Percentiles rank a stretch among this genome's conserved stretches.
Evolutionary conservation across 345 rosid species (phyloP).

Genomic region (Noccaea caerulescens): DNA sequence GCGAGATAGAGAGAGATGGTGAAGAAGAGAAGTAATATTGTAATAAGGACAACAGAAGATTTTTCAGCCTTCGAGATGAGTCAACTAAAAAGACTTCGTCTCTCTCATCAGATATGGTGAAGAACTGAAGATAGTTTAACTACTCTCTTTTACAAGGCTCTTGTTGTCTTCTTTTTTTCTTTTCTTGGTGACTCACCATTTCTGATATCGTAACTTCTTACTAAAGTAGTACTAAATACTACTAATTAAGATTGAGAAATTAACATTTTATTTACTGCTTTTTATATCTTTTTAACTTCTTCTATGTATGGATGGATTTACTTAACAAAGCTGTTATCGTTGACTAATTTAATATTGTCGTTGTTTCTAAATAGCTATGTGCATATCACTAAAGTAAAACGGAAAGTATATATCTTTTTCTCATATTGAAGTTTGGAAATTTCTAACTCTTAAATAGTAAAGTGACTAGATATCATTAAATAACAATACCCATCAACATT

Average conservation of each 20-base stretch:
- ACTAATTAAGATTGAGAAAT: background rate
- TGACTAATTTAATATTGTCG: too few species aligned
- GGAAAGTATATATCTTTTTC: too few species aligned
- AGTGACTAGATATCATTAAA: too few species aligned
- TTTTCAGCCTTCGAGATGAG: constrained; percentile 31
- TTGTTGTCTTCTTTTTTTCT: constrained; percentile 7
- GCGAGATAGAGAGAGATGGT: constrained; percentile 22
- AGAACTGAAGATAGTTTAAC: constrained; percentile 29
- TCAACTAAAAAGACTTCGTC: constrained; percentile 34
- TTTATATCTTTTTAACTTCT: background rate
- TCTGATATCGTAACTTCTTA: background rate
- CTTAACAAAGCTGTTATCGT: background rate
- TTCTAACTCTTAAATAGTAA: too few species aligned
- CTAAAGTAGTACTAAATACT: background rate
- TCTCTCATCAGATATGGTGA: constrained; percentile 20
- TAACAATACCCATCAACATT: too few species aligned
- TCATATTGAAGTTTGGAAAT: too few species aligned
- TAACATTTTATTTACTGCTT: background rate
- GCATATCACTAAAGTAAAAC: too few species aligned
- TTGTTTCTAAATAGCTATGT: too few species aligned
- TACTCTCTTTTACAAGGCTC: constrained; percentile 13
- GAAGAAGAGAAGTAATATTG: constrained; percentile 13
- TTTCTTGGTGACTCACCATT: constrained; percentile 15
- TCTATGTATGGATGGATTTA: constrained; percentile 1
- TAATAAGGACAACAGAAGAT: constrained; percentile 30